Evolutionary conservation across 2,329 filamentous ascomycete species (phyloP), one percentile per base, ranked within the genome.

Genomic region (Phyllosticta paracitricarpa): DNA sequence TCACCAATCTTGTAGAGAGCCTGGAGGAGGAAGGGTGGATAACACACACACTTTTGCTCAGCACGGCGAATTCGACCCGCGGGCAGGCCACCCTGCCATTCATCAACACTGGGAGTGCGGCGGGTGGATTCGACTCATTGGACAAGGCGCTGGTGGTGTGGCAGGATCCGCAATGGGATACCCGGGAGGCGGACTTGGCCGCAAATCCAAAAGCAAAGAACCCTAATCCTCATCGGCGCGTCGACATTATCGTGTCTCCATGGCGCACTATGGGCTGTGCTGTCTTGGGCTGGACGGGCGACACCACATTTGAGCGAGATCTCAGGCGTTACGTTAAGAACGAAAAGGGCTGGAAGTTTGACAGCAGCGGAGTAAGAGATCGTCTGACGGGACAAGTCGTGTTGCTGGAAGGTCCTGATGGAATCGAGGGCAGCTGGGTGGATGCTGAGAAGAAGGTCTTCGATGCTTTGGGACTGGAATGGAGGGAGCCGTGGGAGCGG

Each of bases 101-200:
- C 67, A 78, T 77, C 6, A 73, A 72, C 4, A 71, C 75, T 3
- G 73, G 69, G 57, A 70, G 68, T 12, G 70, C 73, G 4, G 76
- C 77, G 1, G 81, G 81, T 0, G 89, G 89, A 0, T 97, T 96
- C 66, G 92, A 97, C 70, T 89, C 86, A 0, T 80, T 97, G 0
- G 92, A 97, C 72, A 97, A 97, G 72, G 91, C 91, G 0, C 77
- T 97, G 58, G 88, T 97, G 0, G 91, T 97, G 0, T 97, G 93
- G 93, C 89, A 96, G 70, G 80, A 91, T 68, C 87, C 87, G 0
- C 57, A 64, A 2, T 76, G 76, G 71, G 71, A 75, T 4, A 72
- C 69, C 0, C 73, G 74, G 61, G 69, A 68, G 1, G 71, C 62
- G 14, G 76, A 76, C 56, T 66, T 73, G 10, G 70, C 66, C 0